These are phyloP conservation scores for Pestalotiopsis sp. DNA, from an alignment of 2,329 filamentous ascomycete genomes.

Conservation along the genomic window DNA sequence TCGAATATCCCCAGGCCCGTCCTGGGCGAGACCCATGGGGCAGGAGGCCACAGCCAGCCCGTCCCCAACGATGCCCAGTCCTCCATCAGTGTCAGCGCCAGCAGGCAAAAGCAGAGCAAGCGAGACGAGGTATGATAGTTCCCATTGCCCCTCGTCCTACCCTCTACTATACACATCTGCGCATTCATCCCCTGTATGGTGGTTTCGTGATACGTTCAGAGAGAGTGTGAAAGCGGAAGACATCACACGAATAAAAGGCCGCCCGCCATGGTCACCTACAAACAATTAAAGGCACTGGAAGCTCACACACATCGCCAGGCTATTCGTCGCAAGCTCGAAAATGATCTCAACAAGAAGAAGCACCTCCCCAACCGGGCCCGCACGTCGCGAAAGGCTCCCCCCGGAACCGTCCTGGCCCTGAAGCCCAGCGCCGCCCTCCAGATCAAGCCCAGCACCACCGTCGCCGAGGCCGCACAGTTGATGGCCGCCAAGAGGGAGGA, in stretches of 20 bases:
- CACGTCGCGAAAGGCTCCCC: conserved; percentile 89
- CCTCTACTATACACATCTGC: neutral
- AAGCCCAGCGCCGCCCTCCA: conserved; percentile 95
- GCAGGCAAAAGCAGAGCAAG: conserved; percentile 94
- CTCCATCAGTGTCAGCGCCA: conserved; percentile 70
- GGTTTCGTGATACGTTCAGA: neutral
- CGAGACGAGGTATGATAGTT: conserved; percentile 83
- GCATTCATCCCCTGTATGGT: neutral
- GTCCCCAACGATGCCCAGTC: conserved; percentile 67
- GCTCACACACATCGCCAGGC: conserved; percentile 62
- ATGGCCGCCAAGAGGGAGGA: conserved; percentile 99
- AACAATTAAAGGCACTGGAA: conserved; percentile 21
- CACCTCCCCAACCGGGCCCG: conserved; percentile 76
- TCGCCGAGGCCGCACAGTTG: conserved; percentile 93
- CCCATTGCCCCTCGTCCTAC: conserved; percentile 7
- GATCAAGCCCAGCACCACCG: conserved; percentile 93
- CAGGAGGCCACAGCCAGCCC: conserved; percentile 23
- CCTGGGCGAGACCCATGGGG: conserved; percentile 48
- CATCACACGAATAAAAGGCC: neutral
- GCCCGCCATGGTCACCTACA: neutral
- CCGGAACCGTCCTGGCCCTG: conserved; percentile 91
- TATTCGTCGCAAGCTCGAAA: conserved; percentile 95
- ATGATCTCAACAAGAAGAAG: conserved; percentile 97
- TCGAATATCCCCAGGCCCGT: conserved; percentile 76
- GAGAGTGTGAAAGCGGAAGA: neutral